These are phyloP conservation scores for Lachnellula cervina DNA, from an alignment of 2,329 filamentous ascomycete genomes.

Conservation along the genomic window DNA sequence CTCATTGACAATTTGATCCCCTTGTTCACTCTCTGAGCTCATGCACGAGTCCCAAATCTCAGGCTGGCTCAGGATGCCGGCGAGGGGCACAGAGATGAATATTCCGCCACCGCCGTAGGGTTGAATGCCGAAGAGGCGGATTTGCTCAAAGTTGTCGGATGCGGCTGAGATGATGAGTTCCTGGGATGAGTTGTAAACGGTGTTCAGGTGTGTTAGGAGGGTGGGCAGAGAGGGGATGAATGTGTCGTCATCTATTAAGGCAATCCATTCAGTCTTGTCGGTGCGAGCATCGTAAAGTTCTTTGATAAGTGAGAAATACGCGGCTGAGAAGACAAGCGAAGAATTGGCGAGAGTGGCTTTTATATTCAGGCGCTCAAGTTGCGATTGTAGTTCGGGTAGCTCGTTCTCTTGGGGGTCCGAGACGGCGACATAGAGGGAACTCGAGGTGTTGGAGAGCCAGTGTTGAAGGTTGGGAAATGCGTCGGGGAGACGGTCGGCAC, in stretches of 20 bases:
- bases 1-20: conserved; percentile 23
- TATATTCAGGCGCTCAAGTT: conserved; percentile 12
- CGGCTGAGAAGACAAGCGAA: conserved; percentile 8
- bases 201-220: conserved; percentile 19
- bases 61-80: conserved; percentile 8
- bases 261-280: conserved; percentile 23
- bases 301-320: conserved; percentile 25
- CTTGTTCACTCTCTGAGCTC: conserved; percentile 11
- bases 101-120: conserved; percentile 28
- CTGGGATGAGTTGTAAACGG: conserved; percentile 15
- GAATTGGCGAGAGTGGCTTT: conserved; percentile 15
- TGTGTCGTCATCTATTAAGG: conserved; percentile 28
- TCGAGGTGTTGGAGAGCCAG: conserved; percentile 20
- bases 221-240: conserved; percentile 25
- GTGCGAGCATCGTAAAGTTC: conserved; percentile 22
- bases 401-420: conserved; percentile 10
- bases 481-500: conserved; percentile 16
- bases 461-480: conserved; percentile 21
- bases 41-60: conserved; percentile 19
- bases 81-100: conserved; percentile 25
- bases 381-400: conserved; percentile 8
- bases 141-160: conserved; percentile 21
- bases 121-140: conserved; percentile 19
- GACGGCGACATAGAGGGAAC: conserved; percentile 19
- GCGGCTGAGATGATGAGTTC: conserved; percentile 18